phyloP scores from a whole-genome alignment of 2,329 filamentous ascomycete species.

The Blumeria graminis region DNA sequence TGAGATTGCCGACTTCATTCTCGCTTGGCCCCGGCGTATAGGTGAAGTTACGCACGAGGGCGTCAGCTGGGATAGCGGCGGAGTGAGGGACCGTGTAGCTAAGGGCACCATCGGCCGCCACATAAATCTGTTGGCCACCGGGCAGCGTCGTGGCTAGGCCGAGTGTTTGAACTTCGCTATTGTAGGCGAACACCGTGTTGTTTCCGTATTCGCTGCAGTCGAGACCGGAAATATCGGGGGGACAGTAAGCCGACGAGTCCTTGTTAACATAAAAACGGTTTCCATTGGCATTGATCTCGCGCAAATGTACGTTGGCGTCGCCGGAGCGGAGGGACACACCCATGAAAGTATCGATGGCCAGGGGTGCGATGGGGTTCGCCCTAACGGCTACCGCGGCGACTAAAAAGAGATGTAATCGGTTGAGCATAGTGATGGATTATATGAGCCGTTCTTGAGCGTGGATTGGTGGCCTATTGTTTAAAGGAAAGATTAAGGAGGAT shows the following conservation, averaged over 20 bases:
- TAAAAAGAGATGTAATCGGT: too few species aligned
- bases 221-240: not conserved
- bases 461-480: too few species aligned
- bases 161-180: not conserved
- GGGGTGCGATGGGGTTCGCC: too few species aligned
- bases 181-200: not conserved
- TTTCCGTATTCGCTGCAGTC: slow-evolving; percentile 2
- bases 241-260: slow-evolving; percentile 5
- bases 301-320: too few species aligned
- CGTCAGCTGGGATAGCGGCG: slow-evolving; percentile 1
- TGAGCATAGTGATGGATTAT: too few species aligned
- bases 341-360: too few species aligned
- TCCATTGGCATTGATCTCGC: slow-evolving; percentile 4
- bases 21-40: not conserved
- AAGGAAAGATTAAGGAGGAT: too few species aligned
- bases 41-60: not conserved
- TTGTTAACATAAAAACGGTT: slow-evolving; percentile 6
- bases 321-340: too few species aligned
- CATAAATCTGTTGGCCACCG: slow-evolving; percentile 36
- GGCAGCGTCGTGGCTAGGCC: slow-evolving; percentile 16
- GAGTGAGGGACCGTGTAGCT: slow-evolving; percentile 24
- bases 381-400: too few species aligned
- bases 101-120: slow-evolving; percentile 27
- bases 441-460: too few species aligned
- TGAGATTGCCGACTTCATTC: not conserved